phyloP scores from a whole-genome alignment of 1,284 basidiomycete species.

The Waitea zeae region DNA sequence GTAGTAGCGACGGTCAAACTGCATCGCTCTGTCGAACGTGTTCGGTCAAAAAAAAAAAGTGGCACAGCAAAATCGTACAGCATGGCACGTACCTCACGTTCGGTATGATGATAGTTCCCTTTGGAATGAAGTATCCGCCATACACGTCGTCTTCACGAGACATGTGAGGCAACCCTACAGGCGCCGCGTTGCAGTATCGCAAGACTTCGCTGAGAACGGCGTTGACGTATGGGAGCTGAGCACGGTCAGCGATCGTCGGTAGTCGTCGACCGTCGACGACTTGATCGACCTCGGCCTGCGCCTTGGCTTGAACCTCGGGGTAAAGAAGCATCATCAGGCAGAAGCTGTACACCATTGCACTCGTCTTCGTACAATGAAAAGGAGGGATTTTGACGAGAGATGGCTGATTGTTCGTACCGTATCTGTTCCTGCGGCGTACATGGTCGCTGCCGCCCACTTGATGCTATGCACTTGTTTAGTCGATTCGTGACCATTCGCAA shows the following conservation, averaged over 20 bases:
- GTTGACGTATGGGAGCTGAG: slow-evolving; percentile 5
- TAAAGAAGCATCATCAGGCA: slow-evolving; percentile 5
- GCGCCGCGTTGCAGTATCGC: neutral
- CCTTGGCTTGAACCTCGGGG: slow-evolving; percentile 6
- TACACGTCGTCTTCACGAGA: slow-evolving; percentile 4
- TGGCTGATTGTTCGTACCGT: neutral
- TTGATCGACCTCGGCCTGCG: slow-evolving; percentile 7
- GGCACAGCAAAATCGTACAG: too few species aligned
- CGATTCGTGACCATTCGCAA: neutral
- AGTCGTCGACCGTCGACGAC: slow-evolving; percentile 6
- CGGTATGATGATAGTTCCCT: slow-evolving; percentile 2
- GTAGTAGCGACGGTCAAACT: neutral
- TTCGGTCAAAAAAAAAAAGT: too few species aligned
- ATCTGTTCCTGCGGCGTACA: neutral
- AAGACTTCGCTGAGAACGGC: slow-evolving; percentile 6
- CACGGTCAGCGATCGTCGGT: slow-evolving; percentile 5
- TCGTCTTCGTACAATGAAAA: too few species aligned
- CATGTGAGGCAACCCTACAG: slow-evolving; percentile 3
- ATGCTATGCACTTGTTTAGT: neutral
- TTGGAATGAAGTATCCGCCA: slow-evolving; percentile 1
- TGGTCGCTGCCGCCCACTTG: neutral
- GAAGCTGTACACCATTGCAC: neutral
- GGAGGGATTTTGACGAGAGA: too few species aligned
- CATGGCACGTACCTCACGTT: slow-evolving; percentile 4
- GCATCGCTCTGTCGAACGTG: too few species aligned